Evolutionary conservation across 1,284 basidiomycete species (phyloP).

Genomic region (Papiliotrema terrestris): DNA sequence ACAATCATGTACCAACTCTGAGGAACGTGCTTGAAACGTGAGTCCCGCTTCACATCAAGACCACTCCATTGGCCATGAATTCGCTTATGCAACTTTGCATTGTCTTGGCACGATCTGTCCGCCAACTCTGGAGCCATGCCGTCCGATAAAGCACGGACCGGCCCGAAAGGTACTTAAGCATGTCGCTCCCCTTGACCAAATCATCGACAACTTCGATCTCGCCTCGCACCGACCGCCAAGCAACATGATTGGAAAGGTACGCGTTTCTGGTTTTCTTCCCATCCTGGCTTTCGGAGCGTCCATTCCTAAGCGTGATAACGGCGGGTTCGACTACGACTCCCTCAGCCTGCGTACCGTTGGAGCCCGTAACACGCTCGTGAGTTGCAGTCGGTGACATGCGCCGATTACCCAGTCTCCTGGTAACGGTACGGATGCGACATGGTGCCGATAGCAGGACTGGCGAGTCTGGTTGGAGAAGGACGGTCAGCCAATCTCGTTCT

Average conservation of each 20-base stretch:
- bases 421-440: neutral
- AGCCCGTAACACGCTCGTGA: neutral
- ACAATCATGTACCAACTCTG: too few species aligned
- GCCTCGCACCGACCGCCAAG: neutral
- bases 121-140: too few species aligned
- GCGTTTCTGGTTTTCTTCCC: neutral
- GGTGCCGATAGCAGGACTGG: neutral
- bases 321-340: neutral
- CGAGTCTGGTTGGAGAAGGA: conserved; percentile 14
- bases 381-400: neutral
- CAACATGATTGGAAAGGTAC: neutral
- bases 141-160: too few species aligned
- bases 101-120: too few species aligned
- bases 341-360: neutral
- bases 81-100: too few species aligned
- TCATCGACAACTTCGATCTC: too few species aligned
- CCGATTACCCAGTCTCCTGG: neutral
- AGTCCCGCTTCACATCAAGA: too few species aligned
- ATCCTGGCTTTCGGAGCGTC: conserved; percentile 1
- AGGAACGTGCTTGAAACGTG: too few species aligned
- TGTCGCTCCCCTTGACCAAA: too few species aligned
- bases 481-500: conserved; percentile 14
- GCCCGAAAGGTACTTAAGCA: too few species aligned
- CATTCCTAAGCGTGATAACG: neutral
- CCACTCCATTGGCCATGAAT: too few species aligned